Evolutionary conservation across 2,329 filamentous ascomycete genomes (phyloP).

Genomic region (Monosporascus sp.): DNA sequence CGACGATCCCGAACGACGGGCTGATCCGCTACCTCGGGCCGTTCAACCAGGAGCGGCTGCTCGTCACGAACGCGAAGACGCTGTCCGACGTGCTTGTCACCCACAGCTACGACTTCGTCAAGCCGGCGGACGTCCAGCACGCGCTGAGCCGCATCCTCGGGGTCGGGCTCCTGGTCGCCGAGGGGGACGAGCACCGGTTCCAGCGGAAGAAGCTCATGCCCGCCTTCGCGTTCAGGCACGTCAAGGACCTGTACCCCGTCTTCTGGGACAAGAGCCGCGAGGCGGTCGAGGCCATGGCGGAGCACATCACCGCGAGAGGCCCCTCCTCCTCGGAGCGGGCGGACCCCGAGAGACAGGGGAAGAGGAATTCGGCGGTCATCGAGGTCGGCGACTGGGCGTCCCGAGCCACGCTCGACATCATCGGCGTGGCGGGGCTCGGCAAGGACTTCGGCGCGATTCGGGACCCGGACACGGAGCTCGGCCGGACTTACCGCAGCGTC

Average conservation of each 20-base stretch:
- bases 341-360: conserved; percentile 27
- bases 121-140: conserved; percentile 49
- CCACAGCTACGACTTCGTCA: conserved; percentile 65
- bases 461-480: conserved; percentile 55
- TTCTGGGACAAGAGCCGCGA: conserved; percentile 64
- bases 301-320: conserved; percentile 35
- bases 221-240: conserved; percentile 13
- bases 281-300: conserved; percentile 57
- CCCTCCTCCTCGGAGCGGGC: conserved; percentile 3
- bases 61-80: conserved; percentile 54
- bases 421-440: conserved; percentile 66
- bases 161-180: conserved; percentile 68
- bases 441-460: conserved; percentile 63
- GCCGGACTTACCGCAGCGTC: conserved; percentile 48
- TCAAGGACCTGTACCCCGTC: conserved; percentile 12
- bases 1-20: conserved; percentile 60
- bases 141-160: conserved; percentile 62
- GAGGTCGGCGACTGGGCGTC: conserved; percentile 60
- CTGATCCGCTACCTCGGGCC: conserved; percentile 59
- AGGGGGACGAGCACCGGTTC: conserved; percentile 47
- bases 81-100: conserved; percentile 65
- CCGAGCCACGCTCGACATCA: conserved; percentile 68
- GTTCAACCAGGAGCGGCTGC: conserved; percentile 25
- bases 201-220: conserved; percentile 16
- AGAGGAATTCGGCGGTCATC: conserved; percentile 34